Conservation (phyloP, 2,329 filamentous ascomycete species). For the Microsporum ferrugineum region DNA sequence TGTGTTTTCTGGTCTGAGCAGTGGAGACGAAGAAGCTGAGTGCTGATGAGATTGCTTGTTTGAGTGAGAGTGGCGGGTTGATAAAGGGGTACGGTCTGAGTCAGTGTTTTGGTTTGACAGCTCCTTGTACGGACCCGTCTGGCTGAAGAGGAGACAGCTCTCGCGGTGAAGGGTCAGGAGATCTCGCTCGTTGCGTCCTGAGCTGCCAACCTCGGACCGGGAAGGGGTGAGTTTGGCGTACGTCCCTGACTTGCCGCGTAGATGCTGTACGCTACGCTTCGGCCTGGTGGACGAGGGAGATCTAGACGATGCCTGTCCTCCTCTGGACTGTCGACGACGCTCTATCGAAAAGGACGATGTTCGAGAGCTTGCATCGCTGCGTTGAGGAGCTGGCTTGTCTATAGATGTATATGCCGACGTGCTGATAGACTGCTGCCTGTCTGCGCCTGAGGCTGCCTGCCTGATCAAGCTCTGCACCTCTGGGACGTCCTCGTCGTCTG, state of each 20-base stretch:
- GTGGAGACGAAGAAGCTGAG: constrained; percentile 88
- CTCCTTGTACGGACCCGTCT: background rate
- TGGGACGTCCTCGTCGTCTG: constrained; percentile 5
- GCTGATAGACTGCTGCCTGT: too few relatives aligned
- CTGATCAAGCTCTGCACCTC: constrained; percentile 7
- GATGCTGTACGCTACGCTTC: constrained; percentile 17
- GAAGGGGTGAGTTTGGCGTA: constrained; percentile 17
- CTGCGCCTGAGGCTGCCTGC: background rate
- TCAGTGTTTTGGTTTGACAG: background rate
- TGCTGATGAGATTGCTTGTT: constrained; percentile 40
- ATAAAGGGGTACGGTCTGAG: background rate
- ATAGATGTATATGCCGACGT: background rate
- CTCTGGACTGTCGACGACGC: constrained; percentile 26
- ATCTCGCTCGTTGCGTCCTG: constrained; percentile 22
- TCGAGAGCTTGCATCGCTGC: constrained; percentile 15
- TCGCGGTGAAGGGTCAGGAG: constrained; percentile 31
- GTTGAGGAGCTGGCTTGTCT: constrained; percentile 17
- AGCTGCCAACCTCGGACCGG: constrained; percentile 8
- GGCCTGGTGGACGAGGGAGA: constrained; percentile 19
- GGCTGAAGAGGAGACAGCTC: constrained; percentile 30
- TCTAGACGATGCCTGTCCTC: constrained; percentile 15
- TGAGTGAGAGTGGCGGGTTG: background rate
- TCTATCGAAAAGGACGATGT: constrained; percentile 21
- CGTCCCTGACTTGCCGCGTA: constrained; percentile 21
- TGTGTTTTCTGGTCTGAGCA: constrained; percentile 85